A percentile compares a stretch with the other conserved stretches of the same genome.
phyloP scores from a whole-genome alignment of 2,329 filamentous ascomycete species.

The Chrysosporium queenslandicum region DNA sequence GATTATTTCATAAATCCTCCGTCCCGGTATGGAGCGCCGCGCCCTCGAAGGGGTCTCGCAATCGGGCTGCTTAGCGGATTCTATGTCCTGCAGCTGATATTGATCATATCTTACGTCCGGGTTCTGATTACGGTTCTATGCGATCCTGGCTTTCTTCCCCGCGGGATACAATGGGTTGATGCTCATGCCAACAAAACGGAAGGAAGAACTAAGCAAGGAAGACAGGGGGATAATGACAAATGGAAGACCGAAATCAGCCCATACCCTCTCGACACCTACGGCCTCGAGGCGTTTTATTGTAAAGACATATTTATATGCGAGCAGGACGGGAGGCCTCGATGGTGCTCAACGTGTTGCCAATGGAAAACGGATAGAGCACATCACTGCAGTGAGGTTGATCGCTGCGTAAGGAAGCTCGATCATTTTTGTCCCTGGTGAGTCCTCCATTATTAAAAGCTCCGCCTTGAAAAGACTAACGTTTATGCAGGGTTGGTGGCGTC shows the following conservation, averaged over 20 bases:
- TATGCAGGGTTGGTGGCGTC: constrained; percentile 71
- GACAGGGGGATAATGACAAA: no score
- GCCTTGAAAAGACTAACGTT: not conserved
- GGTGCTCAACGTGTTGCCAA: constrained; percentile 72
- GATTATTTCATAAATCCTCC: constrained; percentile 56
- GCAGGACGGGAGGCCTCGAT: constrained; percentile 69
- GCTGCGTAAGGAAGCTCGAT: constrained; percentile 84
- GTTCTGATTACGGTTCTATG: constrained; percentile 57
- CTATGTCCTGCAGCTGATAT: constrained; percentile 58
- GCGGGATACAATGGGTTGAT: constrained; percentile 40
- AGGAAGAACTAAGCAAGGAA: constrained; percentile 20
- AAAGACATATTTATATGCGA: constrained; percentile 80
- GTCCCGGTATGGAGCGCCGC: constrained; percentile 25
- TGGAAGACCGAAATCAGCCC: constrained; percentile 23
- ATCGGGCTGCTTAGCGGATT: constrained; percentile 63
- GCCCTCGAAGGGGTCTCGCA: constrained; percentile 46
- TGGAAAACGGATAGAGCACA: constrained; percentile 85
- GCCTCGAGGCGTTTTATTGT: constrained; percentile 66
- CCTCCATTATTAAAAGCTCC: not conserved
- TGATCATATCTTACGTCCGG: constrained; percentile 59
- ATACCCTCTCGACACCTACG: constrained; percentile 49
- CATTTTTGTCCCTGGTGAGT: constrained; percentile 77
- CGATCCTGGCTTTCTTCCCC: constrained; percentile 64
- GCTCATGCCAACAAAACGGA: constrained; percentile 15
- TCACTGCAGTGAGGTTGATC: constrained; percentile 70